Percentiles rank a stretch among this genome's conserved stretches.
These are phyloP conservation scores for Cladophialophora exuberans DNA, from an alignment of 2,329 filamentous ascomycete genomes.

Conservation along the genomic window DNA sequence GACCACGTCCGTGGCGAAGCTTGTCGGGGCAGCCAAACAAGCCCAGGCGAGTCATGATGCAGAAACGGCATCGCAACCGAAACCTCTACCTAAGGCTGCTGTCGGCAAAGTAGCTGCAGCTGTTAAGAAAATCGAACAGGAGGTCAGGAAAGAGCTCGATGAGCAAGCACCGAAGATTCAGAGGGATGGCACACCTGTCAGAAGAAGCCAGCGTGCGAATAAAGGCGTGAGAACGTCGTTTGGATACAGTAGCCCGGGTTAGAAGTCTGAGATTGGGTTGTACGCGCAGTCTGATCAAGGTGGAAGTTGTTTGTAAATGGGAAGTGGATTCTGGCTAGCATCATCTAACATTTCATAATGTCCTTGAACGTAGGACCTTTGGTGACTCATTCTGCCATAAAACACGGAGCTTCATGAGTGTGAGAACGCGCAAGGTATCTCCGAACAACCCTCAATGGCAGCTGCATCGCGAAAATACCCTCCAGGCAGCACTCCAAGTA, in stretches of 20 bases:
- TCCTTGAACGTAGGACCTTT: background rate
- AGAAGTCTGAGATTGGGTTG: background rate
- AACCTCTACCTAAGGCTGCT: background rate
- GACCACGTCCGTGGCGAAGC: constrained; percentile 15
- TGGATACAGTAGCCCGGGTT: background rate
- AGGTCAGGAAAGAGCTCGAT: constrained; percentile 9
- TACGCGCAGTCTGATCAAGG: background rate
- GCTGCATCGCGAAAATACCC: constrained; percentile 4
- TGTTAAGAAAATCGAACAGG: constrained; percentile 19
- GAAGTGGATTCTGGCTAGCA: background rate
- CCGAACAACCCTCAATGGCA: constrained; percentile 1
- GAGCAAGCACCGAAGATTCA: constrained; percentile 13
- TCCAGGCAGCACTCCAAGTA: constrained; percentile 8
- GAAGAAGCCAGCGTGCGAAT: constrained; percentile 22
- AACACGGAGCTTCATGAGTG: too few relatives aligned
- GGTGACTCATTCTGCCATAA: too few relatives aligned
- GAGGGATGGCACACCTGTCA: constrained; percentile 25
- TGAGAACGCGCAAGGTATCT: constrained; percentile 9
- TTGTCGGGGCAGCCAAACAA: constrained; percentile 23
- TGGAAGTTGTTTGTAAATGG: background rate
- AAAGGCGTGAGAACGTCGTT: constrained; percentile 22
- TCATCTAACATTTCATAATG: background rate
- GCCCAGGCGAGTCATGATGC: constrained; percentile 2
- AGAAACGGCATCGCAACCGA: background rate
- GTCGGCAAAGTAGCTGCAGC: constrained; percentile 15